These are phyloP conservation scores for Pseudogymnoascus sp. DNA, from an alignment of 2,329 filamentous ascomycete species.

Conservation along the genomic window DNA sequence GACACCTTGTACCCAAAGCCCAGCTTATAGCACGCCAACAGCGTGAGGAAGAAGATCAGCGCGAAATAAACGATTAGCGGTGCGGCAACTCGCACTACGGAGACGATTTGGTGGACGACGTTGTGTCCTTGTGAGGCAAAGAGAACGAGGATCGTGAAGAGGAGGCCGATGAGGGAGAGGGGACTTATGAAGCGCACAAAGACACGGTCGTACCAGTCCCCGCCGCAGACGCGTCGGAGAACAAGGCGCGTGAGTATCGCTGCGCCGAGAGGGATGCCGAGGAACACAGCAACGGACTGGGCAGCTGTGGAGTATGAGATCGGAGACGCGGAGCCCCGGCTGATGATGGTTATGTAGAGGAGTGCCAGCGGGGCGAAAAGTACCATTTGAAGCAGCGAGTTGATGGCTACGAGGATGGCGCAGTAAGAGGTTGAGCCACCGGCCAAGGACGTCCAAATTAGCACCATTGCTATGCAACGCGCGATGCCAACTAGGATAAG, in stretches of 20 bases:
- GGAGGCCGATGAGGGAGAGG: slow-evolving; percentile 69
- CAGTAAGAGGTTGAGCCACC: slow-evolving; percentile 76
- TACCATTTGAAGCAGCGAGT: slow-evolving; percentile 67
- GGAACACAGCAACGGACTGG: slow-evolving; percentile 72
- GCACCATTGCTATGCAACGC: slow-evolving; percentile 80
- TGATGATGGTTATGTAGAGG: slow-evolving; percentile 63
- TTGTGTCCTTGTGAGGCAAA: slow-evolving; percentile 73
- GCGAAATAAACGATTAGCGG: slow-evolving; percentile 77
- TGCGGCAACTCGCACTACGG: slow-evolving; percentile 71
- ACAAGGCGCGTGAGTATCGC: slow-evolving; percentile 67
- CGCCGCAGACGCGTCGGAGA: slow-evolving; percentile 46
- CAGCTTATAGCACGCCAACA: slow-evolving; percentile 52
- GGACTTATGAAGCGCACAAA: slow-evolving; percentile 67
- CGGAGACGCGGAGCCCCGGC: slow-evolving; percentile 27
- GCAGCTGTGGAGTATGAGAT: slow-evolving; percentile 63
- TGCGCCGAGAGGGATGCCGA: slow-evolving; percentile 74
- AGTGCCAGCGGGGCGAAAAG: slow-evolving; percentile 59
- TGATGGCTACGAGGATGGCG: slow-evolving; percentile 68
- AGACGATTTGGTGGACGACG: slow-evolving; percentile 75
- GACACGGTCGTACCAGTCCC: slow-evolving; percentile 54
- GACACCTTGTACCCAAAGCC: slow-evolving; percentile 66
- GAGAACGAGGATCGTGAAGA: slow-evolving; percentile 80
- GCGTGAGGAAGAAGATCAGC: slow-evolving; percentile 62
- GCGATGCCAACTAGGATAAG: slow-evolving; percentile 77
- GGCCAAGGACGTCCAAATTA: slow-evolving; percentile 73